Evolutionary conservation across 345 rosid species (phyloP), one percentile per base, ranked within the genome.

Genomic region (Arabis alpina): DNA sequence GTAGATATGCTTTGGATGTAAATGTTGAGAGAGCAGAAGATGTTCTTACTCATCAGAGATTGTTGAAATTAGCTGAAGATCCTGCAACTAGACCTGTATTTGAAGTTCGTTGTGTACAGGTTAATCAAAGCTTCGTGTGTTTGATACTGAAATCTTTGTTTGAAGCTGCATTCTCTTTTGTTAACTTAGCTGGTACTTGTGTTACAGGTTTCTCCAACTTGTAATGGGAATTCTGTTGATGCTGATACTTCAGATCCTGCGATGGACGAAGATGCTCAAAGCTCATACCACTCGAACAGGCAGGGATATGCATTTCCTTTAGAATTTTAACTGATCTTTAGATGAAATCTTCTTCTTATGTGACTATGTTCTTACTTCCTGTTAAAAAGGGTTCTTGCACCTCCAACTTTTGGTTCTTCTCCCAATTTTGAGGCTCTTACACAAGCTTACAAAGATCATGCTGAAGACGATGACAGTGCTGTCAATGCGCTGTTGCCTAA

Each of bases 11-110:
- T 11, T 34, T 89, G 61, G 99, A 94, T 82, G 99, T 94, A 39
- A 94, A 94, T 76, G 98, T 87, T 75, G 98, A 94, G 86, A 88
- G 98, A 61, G 97, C 99, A 32, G 98, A 88, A 71, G 98, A 91
- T 76, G 98, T 94, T 36, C 84, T 91, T 36, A 81, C 81, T 14
- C 99, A 91, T 72, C 91, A 86, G 78, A 84, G 92, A 77, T 62
- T 94, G 58, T 76, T 94, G 41, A 81, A 84, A 43, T 69, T 83
- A 76, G 99, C 98, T 6, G 93, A 91, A 70, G 88, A 83, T 72
- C 91, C 93, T 69, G 68, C 84, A 10, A 91, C 83, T 82, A 79
- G 83, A 45, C 96, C 91, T 48, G 99, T 80, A 7, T 91, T 94
- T 59, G 93, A 91, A 67, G 96, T 91, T 76, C 96, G 88, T 64